Conservation (phyloP, 345 rosid species). For the Populus tremula region DNA sequence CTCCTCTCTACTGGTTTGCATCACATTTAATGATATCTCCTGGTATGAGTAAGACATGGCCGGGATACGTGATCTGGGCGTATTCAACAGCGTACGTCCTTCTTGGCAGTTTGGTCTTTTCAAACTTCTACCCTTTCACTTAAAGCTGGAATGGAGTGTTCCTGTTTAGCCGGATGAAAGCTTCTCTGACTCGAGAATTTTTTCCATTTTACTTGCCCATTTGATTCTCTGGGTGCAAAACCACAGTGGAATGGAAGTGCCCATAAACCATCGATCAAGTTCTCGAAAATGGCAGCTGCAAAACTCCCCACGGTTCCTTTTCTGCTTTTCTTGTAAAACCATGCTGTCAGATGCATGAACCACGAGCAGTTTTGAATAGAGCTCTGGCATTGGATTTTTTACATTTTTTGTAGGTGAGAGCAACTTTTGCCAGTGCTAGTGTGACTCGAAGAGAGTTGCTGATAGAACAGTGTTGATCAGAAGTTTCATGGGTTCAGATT, state of each 20-base stretch:
- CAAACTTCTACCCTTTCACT: constrained; percentile 91
- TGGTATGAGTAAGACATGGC: constrained; percentile 34
- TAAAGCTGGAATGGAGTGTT: constrained; percentile 20
- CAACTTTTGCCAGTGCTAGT: background rate
- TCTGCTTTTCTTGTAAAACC: background rate
- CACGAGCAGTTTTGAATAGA: too few species aligned
- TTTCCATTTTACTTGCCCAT: background rate
- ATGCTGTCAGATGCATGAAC: background rate
- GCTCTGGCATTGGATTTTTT: too few species aligned
- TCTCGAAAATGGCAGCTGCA: background rate
- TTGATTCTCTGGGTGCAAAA: background rate
- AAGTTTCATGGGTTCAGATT: background rate
- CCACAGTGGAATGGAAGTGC: background rate
- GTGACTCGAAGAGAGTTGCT: background rate
- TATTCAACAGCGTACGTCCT: constrained; percentile 74
- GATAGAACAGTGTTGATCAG: background rate
- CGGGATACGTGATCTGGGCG: constrained; percentile 63
- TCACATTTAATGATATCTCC: constrained; percentile 43
- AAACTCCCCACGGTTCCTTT: background rate
- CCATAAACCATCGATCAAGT: background rate
- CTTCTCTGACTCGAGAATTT: background rate
- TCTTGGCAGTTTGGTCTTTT: constrained; percentile 74
- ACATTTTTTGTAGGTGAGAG: background rate
- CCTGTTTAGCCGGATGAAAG: background rate
- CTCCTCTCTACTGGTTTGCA: constrained; percentile 88